These are phyloP conservation scores for Ochetophila trinervis DNA, from an alignment of 306 rosid species.

Conservation along the genomic window DNA sequence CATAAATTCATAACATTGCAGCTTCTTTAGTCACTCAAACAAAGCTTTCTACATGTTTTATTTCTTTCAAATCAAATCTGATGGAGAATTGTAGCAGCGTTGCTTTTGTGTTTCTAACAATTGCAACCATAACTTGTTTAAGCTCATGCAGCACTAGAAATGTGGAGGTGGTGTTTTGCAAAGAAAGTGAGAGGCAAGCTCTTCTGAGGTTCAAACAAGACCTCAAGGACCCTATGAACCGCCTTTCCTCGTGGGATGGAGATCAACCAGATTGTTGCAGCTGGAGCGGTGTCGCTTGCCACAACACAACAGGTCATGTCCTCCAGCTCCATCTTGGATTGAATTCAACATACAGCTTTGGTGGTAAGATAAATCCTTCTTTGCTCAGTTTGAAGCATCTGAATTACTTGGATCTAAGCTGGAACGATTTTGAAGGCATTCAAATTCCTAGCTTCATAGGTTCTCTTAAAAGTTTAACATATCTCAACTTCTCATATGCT, in stretches of 20 bases:
- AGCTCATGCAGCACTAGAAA: neutral
- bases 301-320: conserved; percentile 3
- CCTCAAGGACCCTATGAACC: neutral
- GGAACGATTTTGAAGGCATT: conserved; percentile 2
- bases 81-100: no score
- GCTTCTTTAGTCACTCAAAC: no score
- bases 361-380: conserved; percentile 16
- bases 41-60: no score
- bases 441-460: conserved; percentile 25
- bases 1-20: no score
- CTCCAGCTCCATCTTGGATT: conserved; percentile 1
- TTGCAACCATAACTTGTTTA: neutral
- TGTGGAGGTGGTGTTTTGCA: neutral
- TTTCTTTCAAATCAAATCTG: no score
- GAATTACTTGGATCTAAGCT: conserved; percentile 10
- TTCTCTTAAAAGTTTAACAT: neutral
- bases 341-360: no score
- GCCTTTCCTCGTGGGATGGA: conserved; percentile 2
- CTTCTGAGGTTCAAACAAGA: neutral
- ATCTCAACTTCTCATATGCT: neutral
- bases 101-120: no score
- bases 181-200: neutral
- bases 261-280: conserved; percentile 6
- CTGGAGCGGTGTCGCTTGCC: conserved; percentile 17
- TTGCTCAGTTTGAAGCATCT: conserved; percentile 12